These are phyloP conservation scores for Prunus fruticosa DNA, from an alignment of 306 rosid species.

Conservation along the genomic window DNA sequence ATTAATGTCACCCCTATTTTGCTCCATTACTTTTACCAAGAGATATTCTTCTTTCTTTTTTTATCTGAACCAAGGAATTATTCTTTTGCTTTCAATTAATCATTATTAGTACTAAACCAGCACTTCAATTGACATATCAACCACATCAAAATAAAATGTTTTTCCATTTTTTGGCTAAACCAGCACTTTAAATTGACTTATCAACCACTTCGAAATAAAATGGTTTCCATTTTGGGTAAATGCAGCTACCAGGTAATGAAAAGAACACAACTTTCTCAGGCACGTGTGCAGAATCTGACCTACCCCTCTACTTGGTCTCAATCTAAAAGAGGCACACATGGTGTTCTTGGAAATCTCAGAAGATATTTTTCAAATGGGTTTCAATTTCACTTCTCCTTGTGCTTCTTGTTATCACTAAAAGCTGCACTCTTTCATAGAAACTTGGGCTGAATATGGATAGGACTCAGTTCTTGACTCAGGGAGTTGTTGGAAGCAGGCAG, in stretches of 20 bases:
- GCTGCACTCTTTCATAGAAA: neutral
- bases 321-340: neutral
- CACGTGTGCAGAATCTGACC: neutral
- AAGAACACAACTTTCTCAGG: neutral
- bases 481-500: slow-evolving; percentile 26
- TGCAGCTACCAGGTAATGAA: neutral
- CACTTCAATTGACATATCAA: too few relatives aligned
- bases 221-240: neutral
- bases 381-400: neutral
- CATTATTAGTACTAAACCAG: too few relatives aligned
- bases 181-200: too few relatives aligned
- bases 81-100: too few relatives aligned
- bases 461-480: slow-evolving; percentile 25
- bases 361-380: neutral
- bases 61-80: neutral
- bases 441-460: slow-evolving; percentile 7
- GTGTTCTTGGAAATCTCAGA: neutral
- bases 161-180: neutral
- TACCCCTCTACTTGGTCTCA: neutral
- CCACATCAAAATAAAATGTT: too few relatives aligned
- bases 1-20: neutral
- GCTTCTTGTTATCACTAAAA: neutral
- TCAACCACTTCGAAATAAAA: too few relatives aligned
- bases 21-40: neutral
- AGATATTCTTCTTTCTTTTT: neutral